Base-by-base conservation (phyloP, 2,329 filamentous ascomycete species). In the Claviceps monticola region DNA sequence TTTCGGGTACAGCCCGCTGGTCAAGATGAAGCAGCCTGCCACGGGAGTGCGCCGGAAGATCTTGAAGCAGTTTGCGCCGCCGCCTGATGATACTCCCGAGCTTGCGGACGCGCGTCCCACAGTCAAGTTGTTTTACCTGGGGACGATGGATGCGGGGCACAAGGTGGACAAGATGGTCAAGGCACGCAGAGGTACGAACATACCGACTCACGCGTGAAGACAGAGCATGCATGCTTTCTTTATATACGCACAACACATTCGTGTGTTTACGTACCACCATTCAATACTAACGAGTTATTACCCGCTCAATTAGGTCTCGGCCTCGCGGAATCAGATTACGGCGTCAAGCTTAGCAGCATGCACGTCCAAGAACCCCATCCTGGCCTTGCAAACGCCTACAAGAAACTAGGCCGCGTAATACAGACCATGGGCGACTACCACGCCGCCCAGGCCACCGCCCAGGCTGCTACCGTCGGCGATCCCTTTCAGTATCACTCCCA, bases 41-140 rank as follows among this genome's bases (percentile, higher is more conserved):
- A 98, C 93, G 1, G 93, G 93, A 44, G 88, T 98, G 59, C 82
- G 93, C 56, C 80, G 93, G 64, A 96, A 96, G 72, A 85, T 97
- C 55, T 75, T 98, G 65, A 98, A 98, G 75, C 93, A 98, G 67
- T 98, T 98, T 68, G 91, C 93, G 39, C 93, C 93, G 36, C 93
- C 93, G 1, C 90, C 93, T 13, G 93, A 98, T 68, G 93, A 98
- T 66, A 97, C 93, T 1, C 90, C 91, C 9, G 93, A 98, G 71
- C 75, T 98, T 51, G 84, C 91, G 56, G 84, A 93, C 60, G 89
- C 90, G 19, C 80, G 93, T 50, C 93, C 93, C 0, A 76, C 88
- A 44, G 93, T 97, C 39, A 98, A 98, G 72, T 78, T 90, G 47
- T 97, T 98, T 66, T 98, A 98, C 64, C 74, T 98, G 21, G 88